These are phyloP conservation scores for Poterioochromonas sp. DNA, from an alignment of 352 stramenopile species.

Conservation along the genomic window DNA sequence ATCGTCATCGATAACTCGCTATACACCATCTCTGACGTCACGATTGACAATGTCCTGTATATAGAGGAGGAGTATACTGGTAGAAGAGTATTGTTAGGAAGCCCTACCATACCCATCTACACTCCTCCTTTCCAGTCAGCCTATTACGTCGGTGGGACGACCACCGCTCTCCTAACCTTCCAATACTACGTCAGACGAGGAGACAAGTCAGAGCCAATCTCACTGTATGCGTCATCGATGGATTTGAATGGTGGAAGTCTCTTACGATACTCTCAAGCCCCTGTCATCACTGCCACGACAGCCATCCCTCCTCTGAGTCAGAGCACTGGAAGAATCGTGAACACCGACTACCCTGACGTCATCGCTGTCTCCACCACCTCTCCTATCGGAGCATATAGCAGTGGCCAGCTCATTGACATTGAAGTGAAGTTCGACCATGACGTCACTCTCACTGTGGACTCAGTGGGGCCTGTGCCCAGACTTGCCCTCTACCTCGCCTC, in stretches of 20 bases:
- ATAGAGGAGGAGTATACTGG: constrained; percentile 7
- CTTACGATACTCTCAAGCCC: not conserved
- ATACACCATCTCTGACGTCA: not conserved
- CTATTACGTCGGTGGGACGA: not conserved
- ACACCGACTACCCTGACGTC: not conserved
- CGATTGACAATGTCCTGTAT: not conserved
- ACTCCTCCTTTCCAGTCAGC: not conserved
- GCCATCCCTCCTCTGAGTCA: not conserved
- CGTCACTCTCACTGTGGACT: not conserved
- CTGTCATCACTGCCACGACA: not conserved
- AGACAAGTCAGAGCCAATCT: not conserved
- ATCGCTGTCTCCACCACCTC: not conserved
- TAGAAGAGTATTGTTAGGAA: not conserved
- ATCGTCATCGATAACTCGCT: not conserved
- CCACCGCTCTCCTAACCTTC: not conserved
- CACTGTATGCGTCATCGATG: not conserved
- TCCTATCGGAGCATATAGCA: not conserved
- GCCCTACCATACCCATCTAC: not conserved
- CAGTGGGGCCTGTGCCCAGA: not conserved
- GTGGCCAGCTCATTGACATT: not conserved
- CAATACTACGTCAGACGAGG: constrained; percentile 2
- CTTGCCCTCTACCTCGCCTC: not conserved
- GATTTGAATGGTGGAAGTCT: constrained; percentile 13
- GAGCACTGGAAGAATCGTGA: not conserved
- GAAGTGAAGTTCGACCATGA: not conserved